A percentile compares a stretch with the other conserved stretches of the same genome.
Evolutionary conservation across 495 filamentous ascomycete genomes (phyloP).

Genomic region (Penicillium maclennaniae): DNA sequence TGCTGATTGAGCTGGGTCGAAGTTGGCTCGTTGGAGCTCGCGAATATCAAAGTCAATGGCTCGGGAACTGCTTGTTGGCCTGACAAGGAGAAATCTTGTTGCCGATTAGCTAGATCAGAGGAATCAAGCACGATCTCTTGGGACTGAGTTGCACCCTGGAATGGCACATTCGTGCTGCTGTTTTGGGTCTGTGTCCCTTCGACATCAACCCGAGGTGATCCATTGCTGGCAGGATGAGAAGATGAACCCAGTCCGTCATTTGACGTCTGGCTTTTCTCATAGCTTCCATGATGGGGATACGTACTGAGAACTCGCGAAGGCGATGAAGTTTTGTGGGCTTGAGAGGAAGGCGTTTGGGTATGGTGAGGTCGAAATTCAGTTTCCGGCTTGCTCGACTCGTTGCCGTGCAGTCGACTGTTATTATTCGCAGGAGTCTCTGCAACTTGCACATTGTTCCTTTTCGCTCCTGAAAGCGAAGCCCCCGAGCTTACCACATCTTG

Average conservation of each 20-base stretch:
- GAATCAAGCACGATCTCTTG: slow-evolving; percentile 25
- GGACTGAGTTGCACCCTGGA: slow-evolving; percentile 15
- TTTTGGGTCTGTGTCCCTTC: slow-evolving; percentile 23
- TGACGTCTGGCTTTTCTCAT: slow-evolving; percentile 20
- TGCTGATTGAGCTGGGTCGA: slow-evolving; percentile 10
- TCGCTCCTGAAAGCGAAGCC: slow-evolving; percentile 19
- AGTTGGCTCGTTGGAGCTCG: slow-evolving; percentile 14
- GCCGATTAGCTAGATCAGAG: slow-evolving; percentile 19
- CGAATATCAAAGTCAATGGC: slow-evolving; percentile 15
- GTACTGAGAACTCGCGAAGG: slow-evolving; percentile 37
- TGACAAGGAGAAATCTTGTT: slow-evolving; percentile 8
- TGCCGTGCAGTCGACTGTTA: slow-evolving; percentile 7
- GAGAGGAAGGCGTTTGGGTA: slow-evolving; percentile 20
- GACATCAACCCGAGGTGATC: slow-evolving; percentile 14
- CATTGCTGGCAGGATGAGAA: background rate
- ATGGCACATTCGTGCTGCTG: slow-evolving; percentile 14
- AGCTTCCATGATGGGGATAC: slow-evolving; percentile 22
- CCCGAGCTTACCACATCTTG: slow-evolving; percentile 23
- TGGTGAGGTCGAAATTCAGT: background rate
- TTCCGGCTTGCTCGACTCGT: slow-evolving; percentile 1
- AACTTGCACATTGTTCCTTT: slow-evolving; percentile 33
- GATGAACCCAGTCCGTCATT: slow-evolving; percentile 12
- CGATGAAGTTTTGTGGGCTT: slow-evolving; percentile 34
- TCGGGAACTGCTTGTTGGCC: slow-evolving; percentile 10
- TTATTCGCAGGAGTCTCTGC: slow-evolving; percentile 29